phyloP scores from a whole-genome alignment of 129 eudicot genomes.

The Chrysanthemum makinoi region DNA sequence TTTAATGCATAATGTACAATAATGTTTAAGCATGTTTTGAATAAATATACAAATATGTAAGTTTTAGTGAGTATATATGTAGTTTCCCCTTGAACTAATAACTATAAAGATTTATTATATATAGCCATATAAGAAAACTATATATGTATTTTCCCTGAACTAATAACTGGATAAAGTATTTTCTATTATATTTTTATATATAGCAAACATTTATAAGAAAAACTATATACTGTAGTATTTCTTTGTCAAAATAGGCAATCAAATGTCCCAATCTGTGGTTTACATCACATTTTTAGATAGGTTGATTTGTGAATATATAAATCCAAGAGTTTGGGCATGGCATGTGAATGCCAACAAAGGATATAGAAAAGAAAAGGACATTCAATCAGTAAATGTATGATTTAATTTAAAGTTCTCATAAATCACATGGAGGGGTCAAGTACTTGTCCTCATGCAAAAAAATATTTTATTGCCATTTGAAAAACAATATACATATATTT shows the following conservation, averaged over 20 bases:
- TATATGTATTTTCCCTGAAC: no score
- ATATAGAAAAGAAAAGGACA: slow-evolving; percentile 40
- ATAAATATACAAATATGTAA: no score
- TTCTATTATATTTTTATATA: no score
- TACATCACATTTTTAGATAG: slow-evolving; percentile 19
- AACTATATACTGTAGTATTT: not conserved
- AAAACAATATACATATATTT: no score
- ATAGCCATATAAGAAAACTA: no score
- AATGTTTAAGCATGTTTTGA: no score
- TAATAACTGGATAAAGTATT: no score
- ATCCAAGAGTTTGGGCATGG: slow-evolving; percentile 33
- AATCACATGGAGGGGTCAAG: slow-evolving; percentile 48
- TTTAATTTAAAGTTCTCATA: slow-evolving; percentile 39
- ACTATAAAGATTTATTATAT: no score
- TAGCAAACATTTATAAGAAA: no score
- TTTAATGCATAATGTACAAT: no score
- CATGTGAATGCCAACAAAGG: slow-evolving; percentile 44
- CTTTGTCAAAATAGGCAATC: slow-evolving; percentile 19
- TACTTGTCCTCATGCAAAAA: slow-evolving; percentile 18
- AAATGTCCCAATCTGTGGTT: slow-evolving; percentile 23
- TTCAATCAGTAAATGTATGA: slow-evolving; percentile 39
- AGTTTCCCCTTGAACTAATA: no score
- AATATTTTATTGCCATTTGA: not conserved
- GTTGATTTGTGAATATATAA: slow-evolving; percentile 10
- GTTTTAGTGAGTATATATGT: no score